Evolutionary conservation across 148 eudicot genomes (phyloP).

Genomic region (Chenopodium quinoa): DNA sequence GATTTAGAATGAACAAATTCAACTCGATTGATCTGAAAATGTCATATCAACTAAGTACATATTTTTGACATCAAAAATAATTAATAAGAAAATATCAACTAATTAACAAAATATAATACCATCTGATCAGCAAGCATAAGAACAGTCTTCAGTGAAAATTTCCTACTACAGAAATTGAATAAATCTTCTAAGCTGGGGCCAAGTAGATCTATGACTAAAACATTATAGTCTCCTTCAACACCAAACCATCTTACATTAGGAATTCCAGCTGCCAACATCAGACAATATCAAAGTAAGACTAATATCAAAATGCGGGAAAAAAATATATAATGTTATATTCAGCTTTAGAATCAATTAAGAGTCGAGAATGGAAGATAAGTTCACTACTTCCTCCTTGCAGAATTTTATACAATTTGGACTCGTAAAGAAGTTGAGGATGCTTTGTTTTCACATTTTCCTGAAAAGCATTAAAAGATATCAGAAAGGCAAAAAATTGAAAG

Average conservation of each 20-base stretch:
- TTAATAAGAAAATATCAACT: too few species aligned
- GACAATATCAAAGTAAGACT: constrained; percentile 6
- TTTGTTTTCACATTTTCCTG: constrained; percentile 87
- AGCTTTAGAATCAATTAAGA: constrained; percentile 7
- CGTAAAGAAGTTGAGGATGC: constrained; percentile 84
- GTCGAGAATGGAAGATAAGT: constrained; percentile 18
- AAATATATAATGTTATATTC: not conserved
- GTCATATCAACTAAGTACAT: constrained; percentile 7
- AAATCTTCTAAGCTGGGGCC: constrained; percentile 97
- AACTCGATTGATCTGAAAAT: constrained; percentile 78
- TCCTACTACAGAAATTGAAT: constrained; percentile 92
- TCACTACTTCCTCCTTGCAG: constrained; percentile 89
- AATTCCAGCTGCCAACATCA: constrained; percentile 70
- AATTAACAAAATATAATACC: constrained; percentile 40
- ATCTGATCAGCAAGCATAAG: constrained; percentile 99
- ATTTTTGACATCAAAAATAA: not conserved
- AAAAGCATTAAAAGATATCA: not conserved
- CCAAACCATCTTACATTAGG: constrained; percentile 92
- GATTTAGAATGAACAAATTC: constrained; percentile 92
- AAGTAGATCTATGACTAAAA: constrained; percentile 89
- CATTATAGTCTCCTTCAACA: constrained; percentile 97
- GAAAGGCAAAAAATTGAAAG: not conserved
- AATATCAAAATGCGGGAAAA: constrained; percentile 7
- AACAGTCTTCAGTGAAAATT: constrained; percentile 87
- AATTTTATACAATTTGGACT: constrained; percentile 79